phyloP scores from a whole-genome alignment of 441 rosid genomes.

The Euphorbia celastroides region DNA sequence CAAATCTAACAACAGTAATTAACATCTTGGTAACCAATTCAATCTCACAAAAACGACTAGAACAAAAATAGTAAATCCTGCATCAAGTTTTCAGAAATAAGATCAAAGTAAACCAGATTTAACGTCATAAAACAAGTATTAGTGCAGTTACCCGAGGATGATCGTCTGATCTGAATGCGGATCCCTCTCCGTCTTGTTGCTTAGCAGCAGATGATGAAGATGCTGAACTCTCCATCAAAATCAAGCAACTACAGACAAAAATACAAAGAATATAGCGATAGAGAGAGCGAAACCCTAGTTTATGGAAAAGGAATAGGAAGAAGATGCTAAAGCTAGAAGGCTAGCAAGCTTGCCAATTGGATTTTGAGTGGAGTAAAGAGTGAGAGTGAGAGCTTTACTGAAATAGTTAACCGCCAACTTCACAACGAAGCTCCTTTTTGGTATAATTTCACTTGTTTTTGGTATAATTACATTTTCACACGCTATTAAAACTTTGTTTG shows the following conservation, averaged over 20 bases:
- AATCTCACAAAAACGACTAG: neutral
- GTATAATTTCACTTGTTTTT: neutral
- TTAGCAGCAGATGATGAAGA: conserved; percentile 9
- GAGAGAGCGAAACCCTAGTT: neutral
- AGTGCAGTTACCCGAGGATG: conserved; percentile 12
- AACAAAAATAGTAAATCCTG: neutral
- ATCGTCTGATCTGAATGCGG: conserved; percentile 20
- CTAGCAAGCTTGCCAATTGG: neutral
- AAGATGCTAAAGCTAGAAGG: neutral
- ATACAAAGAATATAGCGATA: neutral
- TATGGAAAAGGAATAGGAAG: neutral
- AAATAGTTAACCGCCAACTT: neutral
- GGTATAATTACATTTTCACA: neutral
- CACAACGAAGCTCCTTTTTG: neutral
- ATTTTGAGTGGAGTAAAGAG: neutral
- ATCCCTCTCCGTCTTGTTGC: conserved; percentile 9
- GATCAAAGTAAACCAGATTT: too few relatives aligned
- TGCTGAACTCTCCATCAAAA: conserved; percentile 17
- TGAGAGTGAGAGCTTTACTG: neutral
- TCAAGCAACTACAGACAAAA: neutral
- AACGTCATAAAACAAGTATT: neutral
- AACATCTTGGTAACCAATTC: neutral
- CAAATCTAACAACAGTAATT: neutral
- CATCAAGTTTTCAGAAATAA: neutral
- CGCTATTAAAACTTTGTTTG: too few relatives aligned